A percentile compares a stretch with the other conserved stretches of the same genome.
Evolutionary conservation across 169 alveolate species (phyloP).

Genomic region (Amoebophrya sp.): DNA sequence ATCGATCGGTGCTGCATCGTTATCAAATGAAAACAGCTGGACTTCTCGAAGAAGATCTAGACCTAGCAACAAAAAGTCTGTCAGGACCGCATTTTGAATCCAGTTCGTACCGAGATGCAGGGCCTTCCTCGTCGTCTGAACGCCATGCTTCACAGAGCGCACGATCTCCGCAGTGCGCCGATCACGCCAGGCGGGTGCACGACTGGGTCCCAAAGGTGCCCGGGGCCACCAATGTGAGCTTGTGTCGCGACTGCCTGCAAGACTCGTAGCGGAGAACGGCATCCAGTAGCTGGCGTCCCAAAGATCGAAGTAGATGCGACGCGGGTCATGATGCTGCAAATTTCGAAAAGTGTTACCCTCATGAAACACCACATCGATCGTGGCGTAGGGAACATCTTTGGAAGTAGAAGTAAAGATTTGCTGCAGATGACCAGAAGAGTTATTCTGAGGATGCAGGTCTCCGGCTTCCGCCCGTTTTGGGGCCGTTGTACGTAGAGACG

Average conservation of each 20-base stretch:
- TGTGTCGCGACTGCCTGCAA: background rate
- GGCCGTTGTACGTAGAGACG: background rate
- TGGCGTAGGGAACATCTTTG: slow-evolving; percentile 21
- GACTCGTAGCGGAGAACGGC: slow-evolving; percentile 24
- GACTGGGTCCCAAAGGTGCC: background rate
- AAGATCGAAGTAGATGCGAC: slow-evolving; percentile 27
- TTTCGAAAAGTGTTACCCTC: slow-evolving; percentile 23
- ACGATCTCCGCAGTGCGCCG: background rate
- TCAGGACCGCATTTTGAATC: background rate
- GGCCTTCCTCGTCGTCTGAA: no score
- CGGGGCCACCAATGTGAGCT: background rate
- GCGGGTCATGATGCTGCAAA: slow-evolving; percentile 27
- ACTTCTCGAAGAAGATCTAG: background rate
- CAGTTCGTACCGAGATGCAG: background rate
- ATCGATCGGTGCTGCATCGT: no score
- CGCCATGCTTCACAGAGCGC: background rate
- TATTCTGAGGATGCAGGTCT: no score
- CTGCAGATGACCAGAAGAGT: background rate
- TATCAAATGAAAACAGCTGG: background rate
- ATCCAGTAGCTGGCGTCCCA: slow-evolving; percentile 36
- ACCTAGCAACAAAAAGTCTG: background rate
- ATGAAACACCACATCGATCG: slow-evolving; percentile 25
- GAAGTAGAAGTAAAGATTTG: background rate
- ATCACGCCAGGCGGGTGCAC: background rate
- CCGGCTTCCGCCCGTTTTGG: no score